Evolutionary conservation across 441 rosid genomes (phyloP), one percentile per base, ranked within the genome.

Genomic region (Gossypium davidsonii): DNA sequence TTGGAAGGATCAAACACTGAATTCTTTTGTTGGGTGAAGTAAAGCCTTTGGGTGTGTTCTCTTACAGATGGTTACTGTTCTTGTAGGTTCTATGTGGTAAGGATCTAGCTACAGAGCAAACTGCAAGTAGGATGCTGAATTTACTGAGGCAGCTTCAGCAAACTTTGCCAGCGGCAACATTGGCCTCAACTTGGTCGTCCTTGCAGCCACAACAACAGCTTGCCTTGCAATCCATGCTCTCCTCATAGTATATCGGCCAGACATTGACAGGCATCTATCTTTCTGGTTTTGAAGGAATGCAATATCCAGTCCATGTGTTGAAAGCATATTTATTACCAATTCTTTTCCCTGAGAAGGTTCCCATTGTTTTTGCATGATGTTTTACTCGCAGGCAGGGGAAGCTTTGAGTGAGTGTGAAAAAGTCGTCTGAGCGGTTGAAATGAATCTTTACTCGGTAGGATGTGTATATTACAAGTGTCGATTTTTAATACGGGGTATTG

Each of bases 151-250:
- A 92, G 80, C 97, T 94, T 59, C 96, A 91, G 84, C 97, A 89
- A 81, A 90, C 98, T 6, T 81, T 93, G 72, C 98, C 98, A n/a
- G 92, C 97, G 1, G 78, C 89, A 20, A 85, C 97, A 15, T 81
- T 93, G 84, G 97, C 97, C 48, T 89, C 96, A 34, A 93, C 96
- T 28, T 88, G 91, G 97, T 89, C 98, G 66, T 73, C 93, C 56
- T 77, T 94, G 83, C 94, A 89, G 76, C 99, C 99, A 1, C 97
- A 94, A 78, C 99, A 92, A 67, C 98, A 91, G 82, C 85, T 90
- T 52, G 95, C 97, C 3, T 81, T 88, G 80, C 98, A 93, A 77
- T 79, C 98, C 66, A 85, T 93, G 83, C 99, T 94, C 77, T 88
- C 97, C 11, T 87, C 93, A 21, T 91, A 83, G 80, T 39, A 11